Percentiles rank a stretch among this genome's conserved stretches.
Evolutionary conservation across 805 yeast species (phyloP).

Genomic region (Starmerella davenportii): DNA sequence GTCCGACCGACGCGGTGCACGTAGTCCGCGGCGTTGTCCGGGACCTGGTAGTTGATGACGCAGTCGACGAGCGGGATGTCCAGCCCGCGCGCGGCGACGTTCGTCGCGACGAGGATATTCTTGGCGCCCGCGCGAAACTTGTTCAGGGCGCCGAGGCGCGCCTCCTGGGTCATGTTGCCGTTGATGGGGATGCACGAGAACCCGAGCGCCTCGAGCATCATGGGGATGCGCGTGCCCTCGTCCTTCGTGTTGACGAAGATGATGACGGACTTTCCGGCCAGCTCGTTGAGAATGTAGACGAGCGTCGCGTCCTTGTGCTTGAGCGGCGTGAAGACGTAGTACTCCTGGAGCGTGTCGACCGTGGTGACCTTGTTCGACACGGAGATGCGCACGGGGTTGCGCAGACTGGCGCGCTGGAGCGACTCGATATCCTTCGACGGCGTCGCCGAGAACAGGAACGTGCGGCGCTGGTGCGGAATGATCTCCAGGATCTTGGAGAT

Average conservation of each 20-base stretch:
- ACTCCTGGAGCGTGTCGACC: slow-evolving; percentile 81
- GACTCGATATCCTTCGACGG: slow-evolving; percentile 91
- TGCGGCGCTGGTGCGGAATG: slow-evolving; percentile 64
- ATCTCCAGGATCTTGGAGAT: slow-evolving; percentile 67
- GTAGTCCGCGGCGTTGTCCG: slow-evolving; percentile 80
- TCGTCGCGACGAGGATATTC: slow-evolving; percentile 70
- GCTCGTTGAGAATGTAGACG: slow-evolving; percentile 66
- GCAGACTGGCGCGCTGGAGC: slow-evolving; percentile 77
- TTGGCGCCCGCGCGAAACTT: slow-evolving; percentile 34
- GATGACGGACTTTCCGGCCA: slow-evolving; percentile 68
- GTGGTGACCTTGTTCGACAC: slow-evolving; percentile 80
- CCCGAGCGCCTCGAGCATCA: slow-evolving; percentile 61
- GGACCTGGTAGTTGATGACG: slow-evolving; percentile 84
- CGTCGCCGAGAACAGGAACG: slow-evolving; percentile 86
- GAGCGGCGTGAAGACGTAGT: slow-evolving; percentile 77
- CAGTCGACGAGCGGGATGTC: slow-evolving; percentile 90
- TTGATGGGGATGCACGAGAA: slow-evolving; percentile 84
- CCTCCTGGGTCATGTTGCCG: slow-evolving; percentile 84
- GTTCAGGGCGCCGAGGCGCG: slow-evolving; percentile 58
- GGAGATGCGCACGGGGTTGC: slow-evolving; percentile 78
- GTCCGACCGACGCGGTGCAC: slow-evolving; percentile 92
- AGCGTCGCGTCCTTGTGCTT: slow-evolving; percentile 80
- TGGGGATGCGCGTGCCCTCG: slow-evolving; percentile 79
- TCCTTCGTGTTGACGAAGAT: slow-evolving; percentile 90
- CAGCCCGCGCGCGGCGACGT: slow-evolving; percentile 92